Conservation (phyloP, 2,329 filamentous ascomycete species). For the Hypocrella siamensis region DNA sequence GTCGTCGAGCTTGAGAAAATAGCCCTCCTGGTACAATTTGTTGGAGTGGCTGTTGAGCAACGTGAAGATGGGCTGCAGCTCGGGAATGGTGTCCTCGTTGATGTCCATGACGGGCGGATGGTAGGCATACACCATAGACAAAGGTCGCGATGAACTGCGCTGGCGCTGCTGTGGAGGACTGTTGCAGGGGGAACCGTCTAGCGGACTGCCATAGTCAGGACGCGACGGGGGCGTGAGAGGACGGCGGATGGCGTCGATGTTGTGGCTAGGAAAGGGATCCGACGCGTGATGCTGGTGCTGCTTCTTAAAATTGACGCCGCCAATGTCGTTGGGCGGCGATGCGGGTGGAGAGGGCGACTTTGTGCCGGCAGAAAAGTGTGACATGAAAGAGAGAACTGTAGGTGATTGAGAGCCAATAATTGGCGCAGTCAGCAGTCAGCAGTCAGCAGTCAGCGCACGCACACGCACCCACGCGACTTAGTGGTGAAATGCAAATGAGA, state of each 20-base stretch:
- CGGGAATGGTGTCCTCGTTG: constrained; percentile 71
- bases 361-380: constrained; percentile 48
- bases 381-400: constrained; percentile 78
- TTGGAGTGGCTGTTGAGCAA: constrained; percentile 91
- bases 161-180: constrained; percentile 24
- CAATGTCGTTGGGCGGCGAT: constrained; percentile 24
- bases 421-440: neutral
- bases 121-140: constrained; percentile 77
- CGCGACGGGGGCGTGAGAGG: constrained; percentile 22
- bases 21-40: constrained; percentile 95
- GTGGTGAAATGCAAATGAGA: too few species aligned
- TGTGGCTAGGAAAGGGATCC: constrained; percentile 19
- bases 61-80: constrained; percentile 86
- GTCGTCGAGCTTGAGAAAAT: constrained; percentile 93
- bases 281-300: constrained; percentile 8
- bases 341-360: constrained; percentile 28
- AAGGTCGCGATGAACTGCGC: constrained; percentile 48
- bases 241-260: constrained; percentile 18
- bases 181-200: constrained; percentile 25
- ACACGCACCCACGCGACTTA: neutral
- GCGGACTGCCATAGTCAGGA: constrained; percentile 25
- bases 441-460: neutral
- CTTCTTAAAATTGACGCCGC: constrained; percentile 15
- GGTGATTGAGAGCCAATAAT: constrained; percentile 5
- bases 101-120: constrained; percentile 78